phyloP scores from a whole-genome alignment of 164 flowering plant genomes.

The Piper betle region DNA sequence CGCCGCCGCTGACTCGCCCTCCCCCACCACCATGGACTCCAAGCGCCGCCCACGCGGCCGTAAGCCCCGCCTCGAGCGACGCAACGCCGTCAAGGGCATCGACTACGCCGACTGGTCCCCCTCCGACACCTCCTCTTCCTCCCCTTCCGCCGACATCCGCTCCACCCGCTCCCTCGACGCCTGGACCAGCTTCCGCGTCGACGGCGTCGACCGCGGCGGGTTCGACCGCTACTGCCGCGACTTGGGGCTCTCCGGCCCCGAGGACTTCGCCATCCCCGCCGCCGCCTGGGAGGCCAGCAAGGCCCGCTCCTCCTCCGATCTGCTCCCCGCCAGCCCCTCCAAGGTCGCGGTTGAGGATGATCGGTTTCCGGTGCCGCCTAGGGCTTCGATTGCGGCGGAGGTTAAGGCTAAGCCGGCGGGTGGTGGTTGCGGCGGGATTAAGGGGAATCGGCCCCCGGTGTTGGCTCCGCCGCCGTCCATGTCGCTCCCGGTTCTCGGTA shows the following conservation, averaged over 20 bases:
- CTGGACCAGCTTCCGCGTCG: conserved; percentile 56
- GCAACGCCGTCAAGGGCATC: conserved; percentile 55
- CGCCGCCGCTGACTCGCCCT: background rate
- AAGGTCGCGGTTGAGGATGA: background rate
- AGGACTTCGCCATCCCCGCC: conserved; percentile 61
- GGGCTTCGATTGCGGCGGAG: background rate
- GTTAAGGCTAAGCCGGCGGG: background rate
- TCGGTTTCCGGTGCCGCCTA: background rate
- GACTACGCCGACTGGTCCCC: conserved; percentile 37
- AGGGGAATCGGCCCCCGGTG: conserved; percentile 67
- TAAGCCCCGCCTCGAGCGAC: conserved; percentile 52
- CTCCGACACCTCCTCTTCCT: background rate
- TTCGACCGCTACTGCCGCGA: conserved; percentile 33
- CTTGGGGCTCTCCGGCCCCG: conserved; percentile 75
- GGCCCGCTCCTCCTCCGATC: conserved; percentile 33
- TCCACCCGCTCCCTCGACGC: conserved; percentile 49
- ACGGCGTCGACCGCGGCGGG: conserved; percentile 39
- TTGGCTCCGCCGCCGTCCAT: conserved; percentile 51
- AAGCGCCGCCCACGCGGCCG: conserved; percentile 1
- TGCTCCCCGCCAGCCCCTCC: conserved; percentile 1
- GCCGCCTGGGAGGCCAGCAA: conserved; percentile 59
- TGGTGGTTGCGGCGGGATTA: conserved; percentile 37
- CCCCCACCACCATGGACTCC: background rate
- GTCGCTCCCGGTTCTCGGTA: conserved; percentile 24
- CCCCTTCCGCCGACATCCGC: conserved; percentile 7